Percentiles rank a stretch among this genome's conserved stretches.
Conservation (phyloP, 345 rosid species). For the Nephelium lappaceum region DNA sequence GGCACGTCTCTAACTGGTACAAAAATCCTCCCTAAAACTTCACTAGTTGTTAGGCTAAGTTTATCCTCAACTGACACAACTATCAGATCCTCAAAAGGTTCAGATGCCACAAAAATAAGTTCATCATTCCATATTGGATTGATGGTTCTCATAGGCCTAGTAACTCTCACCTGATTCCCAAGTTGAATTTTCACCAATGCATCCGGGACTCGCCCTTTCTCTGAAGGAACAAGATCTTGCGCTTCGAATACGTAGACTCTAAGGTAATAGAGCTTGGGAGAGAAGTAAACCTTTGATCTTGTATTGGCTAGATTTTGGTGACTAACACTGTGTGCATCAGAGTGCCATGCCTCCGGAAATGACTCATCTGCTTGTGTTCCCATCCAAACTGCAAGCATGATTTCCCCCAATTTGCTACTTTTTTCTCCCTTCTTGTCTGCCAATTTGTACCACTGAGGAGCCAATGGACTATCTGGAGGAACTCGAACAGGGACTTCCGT, state of each 20-base stretch:
- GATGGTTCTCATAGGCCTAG: conserved; percentile 51
- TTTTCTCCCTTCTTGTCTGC: conserved; percentile 71
- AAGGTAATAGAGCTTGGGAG: conserved; percentile 88
- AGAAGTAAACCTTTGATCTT: conserved; percentile 86
- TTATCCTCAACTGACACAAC: conserved; percentile 71
- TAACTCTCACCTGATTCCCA: conserved; percentile 65
- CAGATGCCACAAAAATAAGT: conserved; percentile 90
- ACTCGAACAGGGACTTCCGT: conserved; percentile 74
- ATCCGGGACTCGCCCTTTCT: conserved; percentile 67
- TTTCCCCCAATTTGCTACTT: conserved; percentile 52
- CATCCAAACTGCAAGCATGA: conserved; percentile 98
- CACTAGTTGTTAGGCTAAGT: conserved; percentile 73
- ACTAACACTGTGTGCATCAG: conserved; percentile 82
- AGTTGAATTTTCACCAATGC: conserved; percentile 55
- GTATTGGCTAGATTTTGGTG: conserved; percentile 74
- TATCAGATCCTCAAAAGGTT: conserved; percentile 84
- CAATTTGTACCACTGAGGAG: conserved; percentile 92
- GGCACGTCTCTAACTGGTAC: conserved; percentile 56
- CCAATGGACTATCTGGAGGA: conserved; percentile 93
- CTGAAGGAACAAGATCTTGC: conserved; percentile 77
- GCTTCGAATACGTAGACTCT: conserved; percentile 77
- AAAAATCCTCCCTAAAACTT: conserved; percentile 58
- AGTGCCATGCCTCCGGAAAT: conserved; percentile 96
- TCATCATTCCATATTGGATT: conserved; percentile 86
- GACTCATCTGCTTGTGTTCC: conserved; percentile 99